These are phyloP conservation scores for Yamadazyma oceani DNA, from an alignment of 1,139 yeast genomes.

Conservation along the genomic window DNA sequence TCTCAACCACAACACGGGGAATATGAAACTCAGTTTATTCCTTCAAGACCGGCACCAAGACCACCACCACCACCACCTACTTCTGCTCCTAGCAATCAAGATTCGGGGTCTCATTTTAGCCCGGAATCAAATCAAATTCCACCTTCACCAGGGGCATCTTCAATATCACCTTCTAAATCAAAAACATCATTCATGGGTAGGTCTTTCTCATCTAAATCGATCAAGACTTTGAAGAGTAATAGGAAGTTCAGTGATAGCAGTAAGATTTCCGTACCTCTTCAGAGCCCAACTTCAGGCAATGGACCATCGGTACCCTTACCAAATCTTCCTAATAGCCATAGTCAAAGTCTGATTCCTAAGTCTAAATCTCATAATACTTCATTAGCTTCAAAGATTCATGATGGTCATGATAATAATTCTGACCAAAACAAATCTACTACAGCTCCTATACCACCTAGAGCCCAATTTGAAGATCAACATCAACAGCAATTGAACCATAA, in stretches of 20 bases:
- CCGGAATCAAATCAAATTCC: slow-evolving; percentile 12
- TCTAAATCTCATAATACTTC: slow-evolving; percentile 46
- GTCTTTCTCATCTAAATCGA: slow-evolving; percentile 42
- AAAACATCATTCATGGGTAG: slow-evolving; percentile 30
- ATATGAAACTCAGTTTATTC: slow-evolving; percentile 52
- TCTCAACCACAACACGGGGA: background rate
- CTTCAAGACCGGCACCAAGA: slow-evolving; percentile 69
- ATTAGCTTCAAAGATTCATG: slow-evolving; percentile 26
- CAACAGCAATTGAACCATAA: slow-evolving; percentile 11
- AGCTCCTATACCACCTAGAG: slow-evolving; percentile 37
- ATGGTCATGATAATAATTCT: slow-evolving; percentile 13
- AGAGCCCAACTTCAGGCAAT: slow-evolving; percentile 1
- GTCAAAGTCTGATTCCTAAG: slow-evolving; percentile 34
- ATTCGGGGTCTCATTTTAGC: slow-evolving; percentile 5
- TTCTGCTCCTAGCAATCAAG: background rate
- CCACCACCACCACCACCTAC: slow-evolving; percentile 29
- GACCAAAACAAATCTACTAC: slow-evolving; percentile 29
- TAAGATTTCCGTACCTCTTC: slow-evolving; percentile 19
- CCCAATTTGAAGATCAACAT: slow-evolving; percentile 27
- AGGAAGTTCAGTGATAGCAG: slow-evolving; percentile 24
- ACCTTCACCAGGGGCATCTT: slow-evolving; percentile 11
- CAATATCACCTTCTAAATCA: slow-evolving; percentile 18
- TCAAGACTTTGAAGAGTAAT: slow-evolving; percentile 31
- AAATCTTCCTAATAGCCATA: slow-evolving; percentile 2
- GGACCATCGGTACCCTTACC: slow-evolving; percentile 7